These are phyloP conservation scores for Trypanosoma congolense DNA, from an alignment of 208 protist genomes.

Conservation along the genomic window DNA sequence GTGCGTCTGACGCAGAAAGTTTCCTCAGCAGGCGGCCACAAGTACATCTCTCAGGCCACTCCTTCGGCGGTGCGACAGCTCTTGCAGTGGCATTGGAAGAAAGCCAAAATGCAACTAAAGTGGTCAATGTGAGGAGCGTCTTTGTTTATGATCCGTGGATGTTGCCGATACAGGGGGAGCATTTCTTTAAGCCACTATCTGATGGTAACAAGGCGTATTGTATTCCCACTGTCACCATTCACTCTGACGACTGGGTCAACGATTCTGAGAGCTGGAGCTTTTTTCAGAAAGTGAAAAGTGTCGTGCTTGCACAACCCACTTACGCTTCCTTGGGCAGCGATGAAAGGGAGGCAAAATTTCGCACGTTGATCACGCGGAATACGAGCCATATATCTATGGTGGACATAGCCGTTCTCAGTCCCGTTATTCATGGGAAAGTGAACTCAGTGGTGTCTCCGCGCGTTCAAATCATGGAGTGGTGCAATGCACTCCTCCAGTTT, in stretches of 20 bases:
- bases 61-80: conserved; percentile 74
- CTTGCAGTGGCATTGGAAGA: conserved; percentile 44
- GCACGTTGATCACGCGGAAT: conserved; percentile 12
- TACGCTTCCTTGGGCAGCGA: conserved; percentile 19
- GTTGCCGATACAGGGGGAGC: conserved; percentile 35
- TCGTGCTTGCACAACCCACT: conserved; percentile 25
- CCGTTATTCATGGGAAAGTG: conserved; percentile 32
- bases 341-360: conserved; percentile 7
- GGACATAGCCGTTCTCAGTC: conserved; percentile 59
- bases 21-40: conserved; percentile 20
- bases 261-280: conserved; percentile 36
- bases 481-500: conserved; percentile 37
- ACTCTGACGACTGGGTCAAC: conserved; percentile 54
- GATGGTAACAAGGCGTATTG: conserved; percentile 21
- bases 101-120: conserved; percentile 1
- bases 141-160: conserved; percentile 70
- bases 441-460: conserved; percentile 36
- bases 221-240: conserved; percentile 54
- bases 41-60: conserved; percentile 68
- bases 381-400: conserved; percentile 45
- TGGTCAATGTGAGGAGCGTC: conserved; percentile 24
- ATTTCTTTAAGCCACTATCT: conserved; percentile 40
- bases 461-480: conserved; percentile 36
- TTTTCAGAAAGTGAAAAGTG: conserved; percentile 23
- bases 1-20: conserved; percentile 19